Evolutionary conservation across 179 eudicot species (phyloP).

Genomic region (Patellifolia procumbens): DNA sequence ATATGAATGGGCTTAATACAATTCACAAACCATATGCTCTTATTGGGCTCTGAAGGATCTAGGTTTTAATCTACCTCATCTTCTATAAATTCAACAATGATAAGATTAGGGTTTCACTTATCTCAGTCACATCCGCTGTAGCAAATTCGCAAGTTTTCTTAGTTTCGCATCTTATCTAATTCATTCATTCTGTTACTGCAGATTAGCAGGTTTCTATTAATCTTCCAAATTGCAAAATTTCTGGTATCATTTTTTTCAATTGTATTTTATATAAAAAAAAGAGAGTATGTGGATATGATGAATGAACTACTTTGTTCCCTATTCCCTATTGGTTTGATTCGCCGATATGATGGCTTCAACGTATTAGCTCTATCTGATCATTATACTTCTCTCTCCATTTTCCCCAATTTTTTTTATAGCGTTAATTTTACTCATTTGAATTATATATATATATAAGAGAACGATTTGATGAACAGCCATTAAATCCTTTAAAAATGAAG

Average conservation of each 20-base stretch:
- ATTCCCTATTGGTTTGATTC: slow-evolving; percentile 39
- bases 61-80: no score
- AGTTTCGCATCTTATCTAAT: not conserved
- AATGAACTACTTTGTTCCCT: slow-evolving; percentile 32
- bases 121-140: not conserved
- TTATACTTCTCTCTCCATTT: not conserved
- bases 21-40: not conserved
- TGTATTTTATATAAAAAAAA: not conserved
- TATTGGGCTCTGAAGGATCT: not conserved
- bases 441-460: not conserved
- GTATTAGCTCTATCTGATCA: slow-evolving; percentile 43
- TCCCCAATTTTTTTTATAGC: no score
- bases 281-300: slow-evolving; percentile 23
- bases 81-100: not conserved
- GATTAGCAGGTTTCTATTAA: not conserved
- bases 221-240: not conserved
- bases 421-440: not conserved
- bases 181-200: not conserved
- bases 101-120: not conserved
- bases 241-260: not conserved
- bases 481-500: slow-evolving; percentile 23
- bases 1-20: not conserved
- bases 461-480: slow-evolving; percentile 27
- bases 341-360: slow-evolving; percentile 34
- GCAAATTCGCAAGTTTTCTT: not conserved